phyloP scores from a whole-genome alignment of 2,329 filamentous ascomycete species.

The Diaporthe sp. region DNA sequence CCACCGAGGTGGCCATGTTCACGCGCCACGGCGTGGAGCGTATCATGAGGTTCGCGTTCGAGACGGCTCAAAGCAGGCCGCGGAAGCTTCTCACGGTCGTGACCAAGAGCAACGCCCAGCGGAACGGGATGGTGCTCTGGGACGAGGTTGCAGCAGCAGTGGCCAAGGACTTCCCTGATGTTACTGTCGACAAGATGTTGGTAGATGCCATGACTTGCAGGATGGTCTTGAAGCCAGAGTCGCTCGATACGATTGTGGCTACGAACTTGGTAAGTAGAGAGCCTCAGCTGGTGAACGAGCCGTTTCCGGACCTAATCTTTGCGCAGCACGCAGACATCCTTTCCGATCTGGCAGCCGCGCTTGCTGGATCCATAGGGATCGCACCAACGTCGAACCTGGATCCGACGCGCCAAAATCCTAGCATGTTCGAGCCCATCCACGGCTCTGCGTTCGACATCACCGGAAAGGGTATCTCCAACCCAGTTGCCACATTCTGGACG shows the following conservation, averaged over 20 bases:
- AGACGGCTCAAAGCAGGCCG: slow-evolving; percentile 61
- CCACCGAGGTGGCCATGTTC: slow-evolving; percentile 73
- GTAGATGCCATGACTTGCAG: slow-evolving; percentile 61
- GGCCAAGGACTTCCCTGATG: slow-evolving; percentile 67
- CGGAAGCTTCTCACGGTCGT: slow-evolving; percentile 70
- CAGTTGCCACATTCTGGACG: slow-evolving; percentile 65
- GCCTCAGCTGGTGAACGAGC: too few species aligned
- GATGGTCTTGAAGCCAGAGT: slow-evolving; percentile 70
- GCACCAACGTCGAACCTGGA: slow-evolving; percentile 74
- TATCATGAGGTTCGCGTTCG: slow-evolving; percentile 72
- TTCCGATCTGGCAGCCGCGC: slow-evolving; percentile 73
- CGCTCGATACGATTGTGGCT: slow-evolving; percentile 71
- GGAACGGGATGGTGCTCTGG: slow-evolving; percentile 76
- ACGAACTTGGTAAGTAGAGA: slow-evolving; percentile 62
- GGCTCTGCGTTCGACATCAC: slow-evolving; percentile 65
- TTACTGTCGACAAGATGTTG: slow-evolving; percentile 71
- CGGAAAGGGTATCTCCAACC: slow-evolving; percentile 63
- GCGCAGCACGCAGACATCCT: slow-evolving; percentile 66
- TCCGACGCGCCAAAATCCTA: slow-evolving; percentile 60
- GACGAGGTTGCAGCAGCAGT: slow-evolving; percentile 69
- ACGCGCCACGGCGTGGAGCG: slow-evolving; percentile 68
- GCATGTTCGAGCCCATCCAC: slow-evolving; percentile 69
- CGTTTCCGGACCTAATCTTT: neutral
- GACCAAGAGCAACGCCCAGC: slow-evolving; percentile 73
- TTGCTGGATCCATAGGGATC: slow-evolving; percentile 76